Base-by-base conservation (phyloP, 768 basidiomycete species). In the Hericium coralloides region DNA sequence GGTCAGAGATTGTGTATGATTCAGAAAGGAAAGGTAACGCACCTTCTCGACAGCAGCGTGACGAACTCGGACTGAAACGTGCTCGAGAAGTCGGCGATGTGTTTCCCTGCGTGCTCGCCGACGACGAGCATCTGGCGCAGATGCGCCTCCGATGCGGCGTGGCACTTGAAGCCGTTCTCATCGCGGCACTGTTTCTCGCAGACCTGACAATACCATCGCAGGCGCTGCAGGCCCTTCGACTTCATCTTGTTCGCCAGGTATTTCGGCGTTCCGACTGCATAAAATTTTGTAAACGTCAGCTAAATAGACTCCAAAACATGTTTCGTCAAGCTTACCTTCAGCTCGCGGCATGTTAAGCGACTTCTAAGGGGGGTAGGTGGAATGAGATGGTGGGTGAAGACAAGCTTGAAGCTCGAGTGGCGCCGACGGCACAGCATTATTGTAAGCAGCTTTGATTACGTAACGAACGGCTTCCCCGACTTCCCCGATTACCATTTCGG, bases 121-220 rank as follows among this genome's bases (percentile, higher is more conserved):
- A 98, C 92, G 48, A 95, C 86, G 61, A 99, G 81, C 94, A 99
- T 98, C 70, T 98, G 94, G 2, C 97, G 83, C 38, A 98, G 75
- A 73, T 99, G 97, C 1, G 86, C 79, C 70, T 95, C 93, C 31
- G 90, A 91, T 55, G 82, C 80, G 15, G 85, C 81, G 69, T 98
- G 94, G 70, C 92, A 95, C 73, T 97, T 97, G 82, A 98, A 99
- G 17, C 95, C 97, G 71, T 99, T 99, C 76, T 98, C 97, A 71
- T 98, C 91, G 68, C 95, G 79, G 70, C 95, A 98, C 72, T 98
- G 95, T 70, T 99, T 99, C 79, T 98, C 76, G 81, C 97, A 98
- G 63, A 98, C 92, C 78, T 99, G 95, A 67, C 95, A 98, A 73
- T 91, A 99, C 95, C 95, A 98, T 60, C 95, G 82, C 61, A 98